phyloP scores from a whole-genome alignment of 768 basidiomycete species.

The Mycena belliarum region DNA sequence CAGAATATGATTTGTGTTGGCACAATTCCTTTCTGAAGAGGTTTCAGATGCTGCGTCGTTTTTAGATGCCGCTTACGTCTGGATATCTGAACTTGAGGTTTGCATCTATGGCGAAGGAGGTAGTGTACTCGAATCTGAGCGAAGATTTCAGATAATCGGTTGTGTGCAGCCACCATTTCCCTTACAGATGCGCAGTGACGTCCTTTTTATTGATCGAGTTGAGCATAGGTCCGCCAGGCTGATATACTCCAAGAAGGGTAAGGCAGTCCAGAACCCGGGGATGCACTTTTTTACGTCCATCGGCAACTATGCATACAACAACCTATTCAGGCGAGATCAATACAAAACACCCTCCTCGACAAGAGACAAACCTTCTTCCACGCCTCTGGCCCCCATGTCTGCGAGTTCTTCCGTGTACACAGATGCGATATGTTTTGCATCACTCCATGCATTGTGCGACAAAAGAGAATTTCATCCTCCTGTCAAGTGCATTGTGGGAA shows the following conservation, averaged over 20 bases:
- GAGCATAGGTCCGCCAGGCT: conserved; percentile 58
- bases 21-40: conserved; percentile 63
- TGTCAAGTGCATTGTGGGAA: conserved; percentile 29
- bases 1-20: conserved; percentile 94
- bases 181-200: conserved; percentile 48
- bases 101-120: conserved; percentile 71
- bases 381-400: conserved; percentile 93
- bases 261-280: conserved; percentile 86
- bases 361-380: conserved; percentile 82
- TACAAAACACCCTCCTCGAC: no score
- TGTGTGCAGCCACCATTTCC: neutral
- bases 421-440: conserved; percentile 86
- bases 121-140: conserved; percentile 75
- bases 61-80: conserved; percentile 1
- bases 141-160: neutral
- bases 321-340: conserved; percentile 67
- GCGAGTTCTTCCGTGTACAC: conserved; percentile 83
- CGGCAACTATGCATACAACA: conserved; percentile 90
- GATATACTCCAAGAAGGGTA: conserved; percentile 92
- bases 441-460: conserved; percentile 91
- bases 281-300: conserved; percentile 81
- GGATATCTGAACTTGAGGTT: conserved; percentile 23
- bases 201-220: conserved; percentile 72
- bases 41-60: neutral
- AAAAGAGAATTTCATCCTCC: conserved; percentile 91